phyloP scores from a whole-genome alignment of 2,329 filamentous ascomycete genomes.

The Hypoxylon sp. region DNA sequence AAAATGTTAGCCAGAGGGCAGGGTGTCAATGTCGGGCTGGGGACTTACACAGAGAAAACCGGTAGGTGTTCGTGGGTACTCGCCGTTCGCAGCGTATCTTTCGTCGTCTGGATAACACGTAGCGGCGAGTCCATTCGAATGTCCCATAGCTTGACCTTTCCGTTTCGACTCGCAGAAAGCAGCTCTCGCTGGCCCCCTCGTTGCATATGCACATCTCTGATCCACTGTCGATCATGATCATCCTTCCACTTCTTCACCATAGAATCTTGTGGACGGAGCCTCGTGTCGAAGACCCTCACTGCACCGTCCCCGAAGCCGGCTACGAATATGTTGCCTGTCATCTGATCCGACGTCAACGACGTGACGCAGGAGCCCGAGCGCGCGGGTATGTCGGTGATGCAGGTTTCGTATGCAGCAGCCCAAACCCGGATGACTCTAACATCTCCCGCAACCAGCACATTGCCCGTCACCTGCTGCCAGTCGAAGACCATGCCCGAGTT shows the following conservation, averaged over 20 bases:
- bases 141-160: constrained; percentile 95
- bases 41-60: constrained; percentile 87
- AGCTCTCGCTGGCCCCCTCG: constrained; percentile 92
- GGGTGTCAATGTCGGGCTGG: neutral
- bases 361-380: constrained; percentile 96
- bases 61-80: constrained; percentile 96
- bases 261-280: constrained; percentile 80
- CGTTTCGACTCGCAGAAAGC: constrained; percentile 87
- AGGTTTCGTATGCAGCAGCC: constrained; percentile 94
- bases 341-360: constrained; percentile 94
- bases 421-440: constrained; percentile 95
- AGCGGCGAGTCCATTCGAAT: constrained; percentile 85
- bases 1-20: constrained; percentile 39
- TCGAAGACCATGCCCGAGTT: constrained; percentile 97
- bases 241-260: constrained; percentile 99
- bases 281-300: constrained; percentile 91
- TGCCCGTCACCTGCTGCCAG: constrained; percentile 98
- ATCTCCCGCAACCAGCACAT: constrained; percentile 93
- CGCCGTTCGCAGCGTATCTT: constrained; percentile 80
- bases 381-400: constrained; percentile 91
- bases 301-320: constrained; percentile 97
- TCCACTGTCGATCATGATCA: constrained; percentile 84
- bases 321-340: constrained; percentile 94
- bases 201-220: constrained; percentile 96
- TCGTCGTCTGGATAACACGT: constrained; percentile 76